phyloP scores from a whole-genome alignment of 768 basidiomycete species.

The Boletus sp. region DNA sequence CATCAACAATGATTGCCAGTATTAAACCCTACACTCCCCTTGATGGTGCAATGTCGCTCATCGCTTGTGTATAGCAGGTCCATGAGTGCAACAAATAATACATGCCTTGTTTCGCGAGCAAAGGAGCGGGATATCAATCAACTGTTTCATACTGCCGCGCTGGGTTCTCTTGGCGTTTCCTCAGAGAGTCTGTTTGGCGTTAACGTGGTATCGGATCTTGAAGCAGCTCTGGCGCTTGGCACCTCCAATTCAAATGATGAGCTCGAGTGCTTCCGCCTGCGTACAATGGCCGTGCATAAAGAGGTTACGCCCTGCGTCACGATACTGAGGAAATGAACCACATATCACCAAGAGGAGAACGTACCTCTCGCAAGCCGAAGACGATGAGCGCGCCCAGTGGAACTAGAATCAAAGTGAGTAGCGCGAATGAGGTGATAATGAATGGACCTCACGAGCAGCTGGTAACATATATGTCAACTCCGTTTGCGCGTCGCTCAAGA shows the following conservation, averaged over 20 bases:
- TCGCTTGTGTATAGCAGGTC: not conserved
- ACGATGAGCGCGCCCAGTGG: constrained; percentile 47
- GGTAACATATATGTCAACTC: constrained; percentile 46
- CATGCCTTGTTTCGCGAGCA: constrained; percentile 1
- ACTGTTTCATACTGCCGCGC: constrained; percentile 10
- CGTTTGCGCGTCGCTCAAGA: constrained; percentile 27
- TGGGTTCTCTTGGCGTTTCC: constrained; percentile 1
- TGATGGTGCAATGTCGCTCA: not conserved
- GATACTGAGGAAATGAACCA: not conserved
- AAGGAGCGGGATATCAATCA: not conserved
- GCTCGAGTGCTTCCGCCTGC: constrained; percentile 5
- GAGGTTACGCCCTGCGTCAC: constrained; percentile 37
- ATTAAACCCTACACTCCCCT: not conserved
- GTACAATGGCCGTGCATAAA: constrained; percentile 27
- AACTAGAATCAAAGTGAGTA: constrained; percentile 33
- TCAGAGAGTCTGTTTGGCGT: not conserved
- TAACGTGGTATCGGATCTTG: constrained; percentile 12
- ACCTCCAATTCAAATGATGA: constrained; percentile 14
- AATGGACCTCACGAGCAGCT: constrained; percentile 41
- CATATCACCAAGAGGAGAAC: not conserved
- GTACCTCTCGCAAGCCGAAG: constrained; percentile 49
- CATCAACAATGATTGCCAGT: constrained; percentile 6
- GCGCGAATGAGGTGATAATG: not conserved
- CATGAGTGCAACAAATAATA: constrained; percentile 1
- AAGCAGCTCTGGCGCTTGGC: constrained; percentile 24